Conservation (phyloP, 2,329 filamentous ascomycete species). For the Fusarium sp. region DNA sequence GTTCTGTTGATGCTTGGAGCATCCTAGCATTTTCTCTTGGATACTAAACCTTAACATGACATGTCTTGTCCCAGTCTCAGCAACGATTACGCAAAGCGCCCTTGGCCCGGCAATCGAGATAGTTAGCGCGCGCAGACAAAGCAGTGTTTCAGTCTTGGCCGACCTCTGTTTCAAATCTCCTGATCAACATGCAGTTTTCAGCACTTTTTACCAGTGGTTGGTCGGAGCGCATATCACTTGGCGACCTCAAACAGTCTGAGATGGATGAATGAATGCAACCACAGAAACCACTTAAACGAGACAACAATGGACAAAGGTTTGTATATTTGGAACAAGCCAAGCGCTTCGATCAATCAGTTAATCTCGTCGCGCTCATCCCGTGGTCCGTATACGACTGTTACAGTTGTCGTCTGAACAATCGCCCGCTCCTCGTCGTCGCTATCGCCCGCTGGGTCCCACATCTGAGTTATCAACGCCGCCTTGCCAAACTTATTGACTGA, state of each 20-base stretch:
- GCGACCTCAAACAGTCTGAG: background rate
- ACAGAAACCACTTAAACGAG: background rate
- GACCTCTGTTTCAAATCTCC: constrained; percentile 12
- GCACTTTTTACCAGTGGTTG: constrained; percentile 2
- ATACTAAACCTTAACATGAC: background rate
- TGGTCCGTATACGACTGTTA: constrained; percentile 44
- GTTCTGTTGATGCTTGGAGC: background rate
- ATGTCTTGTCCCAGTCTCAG: constrained; percentile 1
- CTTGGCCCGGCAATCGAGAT: background rate
- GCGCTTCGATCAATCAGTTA: background rate
- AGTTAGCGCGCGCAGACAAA: background rate
- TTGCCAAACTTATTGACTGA: constrained; percentile 43
- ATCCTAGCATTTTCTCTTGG: background rate
- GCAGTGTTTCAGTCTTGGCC: constrained; percentile 27
- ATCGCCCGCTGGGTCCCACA: constrained; percentile 21
- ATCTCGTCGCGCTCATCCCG: constrained; percentile 19
- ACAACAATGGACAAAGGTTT: background rate
- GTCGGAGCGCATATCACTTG: background rate
- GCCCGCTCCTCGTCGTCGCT: constrained; percentile 40
- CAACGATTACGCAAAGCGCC: background rate
- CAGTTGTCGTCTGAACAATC: constrained; percentile 46
- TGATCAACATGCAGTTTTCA: background rate
- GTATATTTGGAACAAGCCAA: constrained; percentile 6
- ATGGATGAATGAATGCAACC: background rate
- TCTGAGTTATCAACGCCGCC: constrained; percentile 17